phyloP scores from a whole-genome alignment of 2,329 filamentous ascomycete genomes.

The Xylariaceae sp. region DNA sequence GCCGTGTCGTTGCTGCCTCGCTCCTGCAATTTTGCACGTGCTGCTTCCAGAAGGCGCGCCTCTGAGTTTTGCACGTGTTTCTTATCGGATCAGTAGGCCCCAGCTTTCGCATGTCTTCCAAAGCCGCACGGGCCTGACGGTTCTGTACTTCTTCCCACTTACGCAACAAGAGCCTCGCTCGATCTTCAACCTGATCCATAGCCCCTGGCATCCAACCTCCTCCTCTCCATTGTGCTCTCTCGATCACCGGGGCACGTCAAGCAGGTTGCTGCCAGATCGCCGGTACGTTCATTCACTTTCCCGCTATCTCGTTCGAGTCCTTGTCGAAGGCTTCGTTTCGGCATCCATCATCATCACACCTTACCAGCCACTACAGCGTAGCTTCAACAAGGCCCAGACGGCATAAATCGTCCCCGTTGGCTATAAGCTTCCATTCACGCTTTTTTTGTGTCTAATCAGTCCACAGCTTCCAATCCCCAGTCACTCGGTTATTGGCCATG shows the following conservation, averaged over 20 bases:
- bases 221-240: too few relatives aligned
- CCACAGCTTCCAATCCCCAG: background rate
- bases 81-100: background rate
- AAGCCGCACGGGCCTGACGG: too few relatives aligned
- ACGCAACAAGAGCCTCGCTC: too few relatives aligned
- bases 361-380: background rate
- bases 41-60: background rate
- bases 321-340: background rate
- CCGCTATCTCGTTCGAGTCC: background rate
- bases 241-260: background rate
- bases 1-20: background rate
- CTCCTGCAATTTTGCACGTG: background rate
- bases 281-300: background rate
- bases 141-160: too few relatives aligned
- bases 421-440: background rate
- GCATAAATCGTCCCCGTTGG: background rate
- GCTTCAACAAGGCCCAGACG: background rate
- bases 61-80: background rate
- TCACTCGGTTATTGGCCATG: background rate
- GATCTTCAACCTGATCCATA: too few relatives aligned
- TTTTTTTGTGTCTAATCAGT: background rate
- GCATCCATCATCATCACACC: background rate
- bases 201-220: too few relatives aligned
- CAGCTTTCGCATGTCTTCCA: too few relatives aligned
- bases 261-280: background rate